Evolutionary conservation across 345 rosid species (phyloP).

Genomic region (Acer yangbiense): DNA sequence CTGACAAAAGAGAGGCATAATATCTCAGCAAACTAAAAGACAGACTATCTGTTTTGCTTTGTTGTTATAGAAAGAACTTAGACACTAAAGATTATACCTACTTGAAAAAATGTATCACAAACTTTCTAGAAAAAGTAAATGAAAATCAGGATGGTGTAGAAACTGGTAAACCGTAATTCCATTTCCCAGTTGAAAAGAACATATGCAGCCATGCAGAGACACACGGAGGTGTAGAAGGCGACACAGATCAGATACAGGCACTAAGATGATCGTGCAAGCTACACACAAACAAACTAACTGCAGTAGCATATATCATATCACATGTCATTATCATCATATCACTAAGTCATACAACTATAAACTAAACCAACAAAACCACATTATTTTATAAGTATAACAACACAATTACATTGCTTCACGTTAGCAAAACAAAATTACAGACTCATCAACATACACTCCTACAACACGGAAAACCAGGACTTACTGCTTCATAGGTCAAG

Average conservation of each 20-base stretch:
- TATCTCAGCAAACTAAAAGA: too few species aligned
- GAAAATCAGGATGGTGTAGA: background rate
- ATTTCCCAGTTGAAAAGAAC: constrained; percentile 5
- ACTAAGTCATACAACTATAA: background rate
- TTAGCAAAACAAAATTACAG: background rate
- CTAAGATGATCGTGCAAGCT: background rate
- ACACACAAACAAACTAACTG: background rate
- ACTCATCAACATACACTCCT: background rate
- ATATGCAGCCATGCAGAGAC: background rate
- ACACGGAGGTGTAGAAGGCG: background rate
- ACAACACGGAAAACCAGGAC: constrained; percentile 24
- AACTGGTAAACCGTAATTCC: background rate
- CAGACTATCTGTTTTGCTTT: too few species aligned
- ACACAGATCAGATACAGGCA: background rate
- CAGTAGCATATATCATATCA: background rate
- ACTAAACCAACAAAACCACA: background rate
- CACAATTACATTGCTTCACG: background rate
- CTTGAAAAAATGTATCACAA: background rate
- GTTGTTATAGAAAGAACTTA: too few species aligned
- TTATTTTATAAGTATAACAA: background rate
- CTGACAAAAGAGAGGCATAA: background rate
- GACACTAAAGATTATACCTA: too few species aligned
- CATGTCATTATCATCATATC: background rate
- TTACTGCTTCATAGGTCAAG: constrained; percentile 97
- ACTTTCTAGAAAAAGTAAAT: background rate